Conservation (phyloP, 2,329 filamentous ascomycete species). For the Aspergillus unguis region DNA sequence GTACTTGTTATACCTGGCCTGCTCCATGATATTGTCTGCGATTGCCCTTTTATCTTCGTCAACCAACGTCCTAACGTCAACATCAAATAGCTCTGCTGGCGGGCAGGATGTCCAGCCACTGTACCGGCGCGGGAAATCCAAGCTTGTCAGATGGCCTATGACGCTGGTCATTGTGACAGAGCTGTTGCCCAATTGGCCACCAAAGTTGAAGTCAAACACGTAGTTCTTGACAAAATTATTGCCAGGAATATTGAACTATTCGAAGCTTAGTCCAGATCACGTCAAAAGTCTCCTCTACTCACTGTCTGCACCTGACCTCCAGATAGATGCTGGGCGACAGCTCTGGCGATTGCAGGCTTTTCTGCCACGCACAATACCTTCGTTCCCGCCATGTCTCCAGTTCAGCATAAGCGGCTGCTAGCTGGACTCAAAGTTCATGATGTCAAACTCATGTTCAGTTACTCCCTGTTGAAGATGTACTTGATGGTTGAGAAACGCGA, state of each 20-base stretch:
- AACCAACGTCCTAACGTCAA: slow-evolving; percentile 67
- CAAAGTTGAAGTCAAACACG: slow-evolving; percentile 84
- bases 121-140: slow-evolving; percentile 72
- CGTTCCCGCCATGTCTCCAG: slow-evolving; percentile 14
- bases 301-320: slow-evolving; percentile 71
- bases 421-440: neutral
- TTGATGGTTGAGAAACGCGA: slow-evolving; percentile 16
- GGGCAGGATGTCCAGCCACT: slow-evolving; percentile 78
- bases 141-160: slow-evolving; percentile 76
- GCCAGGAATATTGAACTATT: slow-evolving; percentile 62
- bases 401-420: neutral
- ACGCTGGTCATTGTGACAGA: slow-evolving; percentile 93
- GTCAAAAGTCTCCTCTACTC: slow-evolving; percentile 33
- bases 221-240: slow-evolving; percentile 91
- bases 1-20: slow-evolving; percentile 68
- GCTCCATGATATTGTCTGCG: slow-evolving; percentile 76
- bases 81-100: slow-evolving; percentile 75
- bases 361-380: slow-evolving; percentile 74
- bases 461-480: neutral
- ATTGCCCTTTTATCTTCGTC: slow-evolving; percentile 74
- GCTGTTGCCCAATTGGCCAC: slow-evolving; percentile 72
- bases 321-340: slow-evolving; percentile 83
- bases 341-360: slow-evolving; percentile 93
- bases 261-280: slow-evolving; percentile 18
- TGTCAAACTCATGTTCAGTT: neutral